A percentile compares a stretch with the other conserved stretches of the same genome.
phyloP scores from a whole-genome alignment of 805 yeast genomes.

The Candida germanica region DNA sequence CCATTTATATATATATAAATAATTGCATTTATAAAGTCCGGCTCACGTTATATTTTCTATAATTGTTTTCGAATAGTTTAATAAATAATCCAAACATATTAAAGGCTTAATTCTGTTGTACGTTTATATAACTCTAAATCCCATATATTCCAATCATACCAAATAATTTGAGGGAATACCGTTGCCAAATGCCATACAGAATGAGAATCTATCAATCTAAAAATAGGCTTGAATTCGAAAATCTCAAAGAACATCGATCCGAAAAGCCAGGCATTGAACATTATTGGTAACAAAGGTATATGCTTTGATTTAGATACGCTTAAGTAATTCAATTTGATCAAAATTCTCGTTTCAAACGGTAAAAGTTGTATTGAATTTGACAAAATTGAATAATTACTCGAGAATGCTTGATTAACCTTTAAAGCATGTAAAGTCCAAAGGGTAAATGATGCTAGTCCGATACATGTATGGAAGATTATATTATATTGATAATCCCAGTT shows the following conservation, averaged over 20 bases:
- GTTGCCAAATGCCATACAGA: constrained; percentile 92
- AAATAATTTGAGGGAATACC: constrained; percentile 69
- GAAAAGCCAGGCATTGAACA: constrained; percentile 31
- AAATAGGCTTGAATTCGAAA: constrained; percentile 33
- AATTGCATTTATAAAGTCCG: neutral
- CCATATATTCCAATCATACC: constrained; percentile 64
- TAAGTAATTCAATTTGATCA: constrained; percentile 28
- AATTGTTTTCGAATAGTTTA: too few relatives aligned
- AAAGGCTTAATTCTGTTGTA: constrained; percentile 2
- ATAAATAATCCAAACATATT: too few relatives aligned
- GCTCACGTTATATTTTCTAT: too few relatives aligned
- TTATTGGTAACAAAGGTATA: constrained; percentile 35
- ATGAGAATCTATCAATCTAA: constrained; percentile 66
- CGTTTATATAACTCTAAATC: constrained; percentile 33
- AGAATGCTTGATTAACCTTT: constrained; percentile 15
- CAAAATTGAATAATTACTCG: constrained; percentile 17
- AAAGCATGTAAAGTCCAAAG: constrained; percentile 36
- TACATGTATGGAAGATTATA: constrained; percentile 25
- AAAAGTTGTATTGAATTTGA: constrained; percentile 36
- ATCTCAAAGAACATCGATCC: constrained; percentile 33
- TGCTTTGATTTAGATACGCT: constrained; percentile 20
- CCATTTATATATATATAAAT: too few relatives aligned
- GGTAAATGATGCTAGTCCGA: constrained; percentile 28
- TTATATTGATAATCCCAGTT: constrained; percentile 42
- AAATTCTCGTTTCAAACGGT: constrained; percentile 37